Conservation (phyloP, 2,329 filamentous ascomycete species). For the Aspergillus unguis region DNA sequence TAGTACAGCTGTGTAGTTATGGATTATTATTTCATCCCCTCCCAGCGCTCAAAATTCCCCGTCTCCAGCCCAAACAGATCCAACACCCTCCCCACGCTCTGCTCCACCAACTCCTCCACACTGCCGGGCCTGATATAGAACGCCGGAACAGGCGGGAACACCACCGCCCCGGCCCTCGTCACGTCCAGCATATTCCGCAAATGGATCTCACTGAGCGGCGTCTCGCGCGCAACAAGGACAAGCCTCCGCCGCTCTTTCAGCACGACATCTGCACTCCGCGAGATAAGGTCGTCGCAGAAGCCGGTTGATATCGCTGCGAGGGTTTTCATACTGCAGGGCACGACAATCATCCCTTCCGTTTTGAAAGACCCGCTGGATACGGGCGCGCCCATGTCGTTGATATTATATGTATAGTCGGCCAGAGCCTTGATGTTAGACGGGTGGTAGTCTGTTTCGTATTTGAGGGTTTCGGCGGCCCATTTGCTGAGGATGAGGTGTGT, state of each 20-base stretch:
- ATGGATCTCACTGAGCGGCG: constrained; percentile 49
- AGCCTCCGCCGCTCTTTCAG: constrained; percentile 45
- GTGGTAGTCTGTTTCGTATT: constrained; percentile 46
- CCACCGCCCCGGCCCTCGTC: constrained; percentile 38
- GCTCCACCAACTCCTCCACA: constrained; percentile 44
- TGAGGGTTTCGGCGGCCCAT: constrained; percentile 49
- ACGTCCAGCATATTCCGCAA: constrained; percentile 45
- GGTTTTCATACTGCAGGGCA: constrained; percentile 51
- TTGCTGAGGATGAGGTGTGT: constrained; percentile 50
- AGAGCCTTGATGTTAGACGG: constrained; percentile 37
- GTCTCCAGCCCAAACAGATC: constrained; percentile 46
- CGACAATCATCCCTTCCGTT: constrained; percentile 47
- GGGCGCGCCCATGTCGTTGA: constrained; percentile 46
- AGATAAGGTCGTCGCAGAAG: constrained; percentile 46
- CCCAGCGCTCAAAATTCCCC: constrained; percentile 32
- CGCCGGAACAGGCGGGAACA: constrained; percentile 46
- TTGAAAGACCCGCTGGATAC: constrained; percentile 47
- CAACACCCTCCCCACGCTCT: constrained; percentile 48
- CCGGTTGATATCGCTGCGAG: constrained; percentile 43
- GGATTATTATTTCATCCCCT: constrained; percentile 9
- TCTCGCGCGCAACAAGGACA: constrained; percentile 44
- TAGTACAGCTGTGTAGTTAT: no score
- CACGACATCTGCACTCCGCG: constrained; percentile 46
- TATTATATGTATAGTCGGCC: constrained; percentile 39
- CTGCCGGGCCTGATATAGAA: constrained; percentile 43